Evolutionary conservation across 148 eudicot species (phyloP), one percentile per base, ranked within the genome.

Genomic region (Linanthus parryae): DNA sequence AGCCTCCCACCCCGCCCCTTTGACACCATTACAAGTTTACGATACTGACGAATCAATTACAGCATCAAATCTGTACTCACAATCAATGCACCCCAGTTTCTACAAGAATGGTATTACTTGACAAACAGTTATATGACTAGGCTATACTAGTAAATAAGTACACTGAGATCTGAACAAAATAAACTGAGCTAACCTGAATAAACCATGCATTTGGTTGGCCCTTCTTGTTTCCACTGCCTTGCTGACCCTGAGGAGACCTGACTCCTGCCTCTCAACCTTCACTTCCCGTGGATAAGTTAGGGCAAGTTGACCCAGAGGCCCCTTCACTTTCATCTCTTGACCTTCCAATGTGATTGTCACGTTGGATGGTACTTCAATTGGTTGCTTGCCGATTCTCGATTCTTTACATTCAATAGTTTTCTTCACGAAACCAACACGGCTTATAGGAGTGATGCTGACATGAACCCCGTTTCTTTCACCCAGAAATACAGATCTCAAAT

Each of bases 181-280:
- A 13, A 33, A 24, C 2, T 10, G 9, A 48, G 18, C 22, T 22
- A 70, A 82, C 97, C 97, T 80, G 77, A 90, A 90, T 57, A 90
- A 76, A 25, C 97, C 97, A 61, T 90, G 97, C 97, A 90, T 86
- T 74, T 90, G 86, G 57, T 76, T 86, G 13, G 97, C 97, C 65
- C 89, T 74, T 66, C 89, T 67, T 18, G 97, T 80, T 57, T 86
- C 97, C 27, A 78, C 58, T 13, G 97, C 78, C 67, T 81, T 90
- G 54, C 54, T 74, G 24, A 90, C 88, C 66, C 69, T 68, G 40
- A 85, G 65, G 37, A 59, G 14, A 35, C 92, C 96, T 18, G 88
- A 62, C 13, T 86, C 97, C 41, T 85, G 75, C 70, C 61, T 76
- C 63, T 80, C 80, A 42, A 90, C 53, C 64, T 56, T 49, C 24